Evolutionary conservation across 768 basidiomycete genomes (phyloP).

Genomic region (Boletales sp.): DNA sequence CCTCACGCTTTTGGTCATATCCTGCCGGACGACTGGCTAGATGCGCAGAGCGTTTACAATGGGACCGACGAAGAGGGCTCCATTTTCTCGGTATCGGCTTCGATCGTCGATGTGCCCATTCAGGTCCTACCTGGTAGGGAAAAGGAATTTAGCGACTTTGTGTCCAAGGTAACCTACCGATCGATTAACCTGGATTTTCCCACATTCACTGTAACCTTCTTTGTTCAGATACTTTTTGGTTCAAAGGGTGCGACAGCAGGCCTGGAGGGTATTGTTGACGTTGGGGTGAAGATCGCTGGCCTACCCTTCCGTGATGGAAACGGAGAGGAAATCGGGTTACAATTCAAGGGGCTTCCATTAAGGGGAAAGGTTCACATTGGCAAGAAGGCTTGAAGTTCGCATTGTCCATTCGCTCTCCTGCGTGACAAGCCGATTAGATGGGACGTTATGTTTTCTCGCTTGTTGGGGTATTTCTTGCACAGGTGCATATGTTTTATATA

Average conservation of each 20-base stretch:
- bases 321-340: slow-evolving; percentile 44
- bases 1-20: slow-evolving; percentile 74
- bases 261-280: slow-evolving; percentile 59
- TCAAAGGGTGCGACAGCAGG: slow-evolving; percentile 65
- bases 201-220: slow-evolving; percentile 1
- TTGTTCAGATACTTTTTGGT: slow-evolving; percentile 62
- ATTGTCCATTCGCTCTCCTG: background rate
- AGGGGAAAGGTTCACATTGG: slow-evolving; percentile 62
- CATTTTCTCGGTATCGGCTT: slow-evolving; percentile 57
- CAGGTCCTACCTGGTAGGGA: slow-evolving; percentile 77
- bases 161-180: slow-evolving; percentile 57
- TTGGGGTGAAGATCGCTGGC: slow-evolving; percentile 56
- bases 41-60: slow-evolving; percentile 39
- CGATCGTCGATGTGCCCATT: slow-evolving; percentile 69
- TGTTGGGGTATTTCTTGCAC: slow-evolving; percentile 5
- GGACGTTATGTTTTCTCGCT: background rate
- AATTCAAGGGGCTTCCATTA: slow-evolving; percentile 62
- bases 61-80: slow-evolving; percentile 48
- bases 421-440: background rate
- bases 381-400: slow-evolving; percentile 39
- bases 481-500: slow-evolving; percentile 9
- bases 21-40: slow-evolving; percentile 66
- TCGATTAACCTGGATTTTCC: background rate
- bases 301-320: slow-evolving; percentile 46
- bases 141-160: slow-evolving; percentile 70